Evolutionary conservation across 176 grass and related monocot genomes (phyloP).

Genomic region (Themeda triandra): DNA sequence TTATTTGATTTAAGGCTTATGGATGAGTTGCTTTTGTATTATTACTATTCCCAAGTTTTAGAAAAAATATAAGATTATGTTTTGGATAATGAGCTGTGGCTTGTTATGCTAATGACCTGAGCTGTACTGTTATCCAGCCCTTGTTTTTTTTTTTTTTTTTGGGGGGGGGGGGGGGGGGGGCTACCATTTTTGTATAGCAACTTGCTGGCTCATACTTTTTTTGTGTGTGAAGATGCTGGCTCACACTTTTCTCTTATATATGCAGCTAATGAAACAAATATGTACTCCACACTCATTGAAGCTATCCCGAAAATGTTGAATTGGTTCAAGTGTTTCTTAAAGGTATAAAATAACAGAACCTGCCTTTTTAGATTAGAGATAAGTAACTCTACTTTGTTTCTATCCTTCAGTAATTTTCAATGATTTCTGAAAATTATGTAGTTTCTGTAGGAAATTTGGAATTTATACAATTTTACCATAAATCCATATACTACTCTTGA

Average conservation of each 20-base stretch:
- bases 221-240: background rate
- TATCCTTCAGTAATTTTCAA: constrained; percentile 15
- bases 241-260: constrained; percentile 12
- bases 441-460: background rate
- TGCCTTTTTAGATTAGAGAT: constrained; percentile 17
- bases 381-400: background rate
- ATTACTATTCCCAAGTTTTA: background rate
- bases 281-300: constrained; percentile 57
- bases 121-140: too few species aligned
- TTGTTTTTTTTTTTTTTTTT: too few species aligned
- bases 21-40: background rate
- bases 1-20: background rate
- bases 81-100: background rate
- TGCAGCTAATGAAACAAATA: constrained; percentile 65
- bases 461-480: background rate
- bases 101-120: too few species aligned
- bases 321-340: constrained; percentile 68
- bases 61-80: background rate
- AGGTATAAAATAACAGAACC: constrained; percentile 43
- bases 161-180: too few species aligned
- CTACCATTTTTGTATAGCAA: background rate
- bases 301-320: constrained; percentile 75
- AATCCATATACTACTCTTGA: background rate
- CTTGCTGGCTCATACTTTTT: constrained; percentile 14
- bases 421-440: background rate